phyloP scores from a whole-genome alignment of 225 moss, liverwort and hornwort species.

The Physcomitrium patens region DNA sequence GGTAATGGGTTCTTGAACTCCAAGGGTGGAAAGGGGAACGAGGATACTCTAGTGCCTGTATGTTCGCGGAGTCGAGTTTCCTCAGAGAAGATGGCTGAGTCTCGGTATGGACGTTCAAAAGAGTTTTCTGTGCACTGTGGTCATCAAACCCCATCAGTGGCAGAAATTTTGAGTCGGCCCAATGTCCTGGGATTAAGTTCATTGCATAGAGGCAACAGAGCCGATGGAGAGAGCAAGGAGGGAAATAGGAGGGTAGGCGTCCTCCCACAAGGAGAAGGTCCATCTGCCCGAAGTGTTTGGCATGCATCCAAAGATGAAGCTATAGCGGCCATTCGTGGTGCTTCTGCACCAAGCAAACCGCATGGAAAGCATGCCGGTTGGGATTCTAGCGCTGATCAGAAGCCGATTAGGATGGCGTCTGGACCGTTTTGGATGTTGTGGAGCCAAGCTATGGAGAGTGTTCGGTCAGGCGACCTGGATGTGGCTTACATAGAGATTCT shows the following conservation, averaged over 20 bases:
- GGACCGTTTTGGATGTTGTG: constrained; percentile 99
- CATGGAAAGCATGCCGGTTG: constrained; percentile 57
- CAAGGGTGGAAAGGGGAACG: constrained; percentile 48
- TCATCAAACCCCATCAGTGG: constrained; percentile 41
- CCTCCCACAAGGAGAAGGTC: constrained; percentile 77
- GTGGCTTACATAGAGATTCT: constrained; percentile 87
- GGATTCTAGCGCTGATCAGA: constrained; percentile 41
- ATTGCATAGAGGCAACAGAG: constrained; percentile 48
- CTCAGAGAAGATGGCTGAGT: constrained; percentile 49
- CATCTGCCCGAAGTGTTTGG: constrained; percentile 88
- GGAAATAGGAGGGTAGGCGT: constrained; percentile 65
- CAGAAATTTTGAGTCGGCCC: constrained; percentile 42
- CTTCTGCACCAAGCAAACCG: constrained; percentile 62
- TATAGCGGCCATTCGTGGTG: constrained; percentile 93
- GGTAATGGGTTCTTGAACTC: constrained; percentile 67
- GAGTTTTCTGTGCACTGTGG: constrained; percentile 48
- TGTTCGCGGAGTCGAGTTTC: constrained; percentile 54
- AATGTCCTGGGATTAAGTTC: constrained; percentile 41
- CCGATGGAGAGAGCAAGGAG: constrained; percentile 63
- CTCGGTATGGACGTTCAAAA: constrained; percentile 45
- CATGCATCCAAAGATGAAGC: constrained; percentile 97
- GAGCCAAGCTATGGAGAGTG: constrained; percentile 95
- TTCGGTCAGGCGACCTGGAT: constrained; percentile 80
- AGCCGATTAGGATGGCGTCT: constrained; percentile 53
- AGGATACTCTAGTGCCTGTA: constrained; percentile 31